Conservation (phyloP, 1,284 basidiomycete species). For the Apiotrichum akiyoshidainum region DNA sequence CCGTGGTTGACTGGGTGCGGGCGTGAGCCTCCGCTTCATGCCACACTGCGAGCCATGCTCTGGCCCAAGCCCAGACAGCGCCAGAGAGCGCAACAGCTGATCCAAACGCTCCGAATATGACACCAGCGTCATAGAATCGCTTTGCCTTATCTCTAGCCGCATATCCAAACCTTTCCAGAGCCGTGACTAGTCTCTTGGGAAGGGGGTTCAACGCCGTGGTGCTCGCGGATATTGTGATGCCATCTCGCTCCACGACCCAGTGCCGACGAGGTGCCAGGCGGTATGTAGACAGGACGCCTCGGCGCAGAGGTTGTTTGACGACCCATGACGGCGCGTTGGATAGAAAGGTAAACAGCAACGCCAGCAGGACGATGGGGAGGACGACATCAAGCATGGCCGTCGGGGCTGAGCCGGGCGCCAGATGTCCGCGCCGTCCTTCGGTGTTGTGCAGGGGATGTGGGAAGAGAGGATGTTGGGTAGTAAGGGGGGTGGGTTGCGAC, state of each 20-base stretch:
- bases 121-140: slow-evolving; percentile 29
- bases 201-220: slow-evolving; percentile 30
- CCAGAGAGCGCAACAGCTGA: slow-evolving; percentile 17
- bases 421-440: background rate
- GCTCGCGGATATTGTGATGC: slow-evolving; percentile 22
- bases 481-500: too few species aligned
- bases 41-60: slow-evolving; percentile 37
- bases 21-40: slow-evolving; percentile 31
- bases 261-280: slow-evolving; percentile 17
- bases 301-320: slow-evolving; percentile 4
- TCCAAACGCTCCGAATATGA: slow-evolving; percentile 9
- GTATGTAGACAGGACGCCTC: slow-evolving; percentile 17
- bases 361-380: slow-evolving; percentile 25
- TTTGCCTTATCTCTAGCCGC: background rate
- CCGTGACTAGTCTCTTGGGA: slow-evolving; percentile 12
- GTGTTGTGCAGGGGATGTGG: too few species aligned
- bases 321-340: slow-evolving; percentile 14
- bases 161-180: background rate
- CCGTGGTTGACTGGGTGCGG: slow-evolving; percentile 5
- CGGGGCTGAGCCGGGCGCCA: background rate
- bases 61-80: slow-evolving; percentile 26
- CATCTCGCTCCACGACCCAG: slow-evolving; percentile 24
- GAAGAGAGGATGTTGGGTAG: too few species aligned
- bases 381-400: slow-evolving; percentile 24
- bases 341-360: slow-evolving; percentile 18